Evolutionary conservation across 208 protist species (phyloP).

Genomic region (Crithidia sp.): DNA sequence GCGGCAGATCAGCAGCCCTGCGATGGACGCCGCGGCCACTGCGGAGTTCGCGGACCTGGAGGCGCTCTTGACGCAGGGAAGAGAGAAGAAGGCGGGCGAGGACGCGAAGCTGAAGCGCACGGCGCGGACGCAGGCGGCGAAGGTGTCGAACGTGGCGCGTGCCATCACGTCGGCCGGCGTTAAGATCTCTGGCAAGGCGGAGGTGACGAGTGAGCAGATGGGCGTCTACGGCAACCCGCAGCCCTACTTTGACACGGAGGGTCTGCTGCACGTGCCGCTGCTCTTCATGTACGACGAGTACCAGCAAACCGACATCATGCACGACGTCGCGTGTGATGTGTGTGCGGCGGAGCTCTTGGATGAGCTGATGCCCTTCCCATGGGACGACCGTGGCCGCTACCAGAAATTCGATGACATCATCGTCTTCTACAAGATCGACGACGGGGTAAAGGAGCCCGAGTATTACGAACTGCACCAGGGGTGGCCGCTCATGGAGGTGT

Average conservation of each 20-base stretch:
- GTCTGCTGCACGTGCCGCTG: slow-evolving; percentile 87
- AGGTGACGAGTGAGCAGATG: slow-evolving; percentile 90
- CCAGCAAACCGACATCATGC: slow-evolving; percentile 92
- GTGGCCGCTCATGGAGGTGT: slow-evolving; percentile 84
- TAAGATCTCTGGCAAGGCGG: slow-evolving; percentile 43
- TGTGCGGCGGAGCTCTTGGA: slow-evolving; percentile 66
- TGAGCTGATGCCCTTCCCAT: slow-evolving; percentile 88
- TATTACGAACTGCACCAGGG: slow-evolving; percentile 72
- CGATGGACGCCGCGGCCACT: slow-evolving; percentile 34
- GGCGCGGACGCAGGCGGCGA: slow-evolving; percentile 49
- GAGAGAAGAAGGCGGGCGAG: slow-evolving; percentile 32
- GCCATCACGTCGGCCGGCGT: slow-evolving; percentile 75
- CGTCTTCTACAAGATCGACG: slow-evolving; percentile 87
- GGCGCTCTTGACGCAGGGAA: slow-evolving; percentile 29
- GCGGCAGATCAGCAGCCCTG: slow-evolving; percentile 32
- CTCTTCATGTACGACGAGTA: slow-evolving; percentile 96
- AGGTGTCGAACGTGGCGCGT: slow-evolving; percentile 65
- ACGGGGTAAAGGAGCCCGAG: slow-evolving; percentile 77
- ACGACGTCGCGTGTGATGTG: slow-evolving; percentile 86
- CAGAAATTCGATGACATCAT: slow-evolving; percentile 58
- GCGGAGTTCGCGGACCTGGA: slow-evolving; percentile 75
- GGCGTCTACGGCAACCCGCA: slow-evolving; percentile 72
- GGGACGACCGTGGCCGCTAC: slow-evolving; percentile 79
- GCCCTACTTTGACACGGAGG: slow-evolving; percentile 81
- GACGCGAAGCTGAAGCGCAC: slow-evolving; percentile 42